phyloP scores from a whole-genome alignment of 257 asterid species.

The Coffea canephora region DNA sequence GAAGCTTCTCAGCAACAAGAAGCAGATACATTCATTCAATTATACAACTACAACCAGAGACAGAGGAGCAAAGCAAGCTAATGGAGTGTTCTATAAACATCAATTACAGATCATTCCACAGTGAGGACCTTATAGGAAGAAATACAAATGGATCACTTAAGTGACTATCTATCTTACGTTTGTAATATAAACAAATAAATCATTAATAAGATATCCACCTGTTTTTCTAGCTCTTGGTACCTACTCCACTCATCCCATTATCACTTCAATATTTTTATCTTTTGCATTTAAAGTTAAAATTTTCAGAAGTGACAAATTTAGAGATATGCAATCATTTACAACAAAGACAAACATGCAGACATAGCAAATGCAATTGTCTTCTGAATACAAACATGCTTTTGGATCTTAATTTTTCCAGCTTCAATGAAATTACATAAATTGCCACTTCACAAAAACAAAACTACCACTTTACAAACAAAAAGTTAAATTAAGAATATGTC shows the following conservation, averaged over 20 bases:
- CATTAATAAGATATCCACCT: too few relatives aligned
- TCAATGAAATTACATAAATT: too few relatives aligned
- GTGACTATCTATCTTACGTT: background rate
- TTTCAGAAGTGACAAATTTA: background rate
- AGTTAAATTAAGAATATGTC: too few relatives aligned
- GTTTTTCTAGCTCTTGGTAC: too few relatives aligned
- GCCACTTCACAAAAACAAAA: too few relatives aligned
- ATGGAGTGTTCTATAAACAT: background rate
- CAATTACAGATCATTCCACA: background rate
- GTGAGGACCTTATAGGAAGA: background rate
- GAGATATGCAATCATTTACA: background rate
- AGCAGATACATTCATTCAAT: background rate
- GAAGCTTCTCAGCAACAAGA: background rate
- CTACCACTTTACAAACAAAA: too few relatives aligned
- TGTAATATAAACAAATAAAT: too few relatives aligned
- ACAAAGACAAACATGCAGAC: background rate
- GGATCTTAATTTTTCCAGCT: too few relatives aligned
- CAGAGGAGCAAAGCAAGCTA: background rate
- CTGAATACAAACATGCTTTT: too few relatives aligned
- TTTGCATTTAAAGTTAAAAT: background rate
- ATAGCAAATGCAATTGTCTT: too few relatives aligned
- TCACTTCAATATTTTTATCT: background rate
- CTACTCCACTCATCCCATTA: background rate
- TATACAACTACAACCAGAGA: background rate
- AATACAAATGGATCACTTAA: background rate